These are phyloP conservation scores for Fomitopsis pulvina DNA, from an alignment of 768 basidiomycete species.

Conservation along the genomic window DNA sequence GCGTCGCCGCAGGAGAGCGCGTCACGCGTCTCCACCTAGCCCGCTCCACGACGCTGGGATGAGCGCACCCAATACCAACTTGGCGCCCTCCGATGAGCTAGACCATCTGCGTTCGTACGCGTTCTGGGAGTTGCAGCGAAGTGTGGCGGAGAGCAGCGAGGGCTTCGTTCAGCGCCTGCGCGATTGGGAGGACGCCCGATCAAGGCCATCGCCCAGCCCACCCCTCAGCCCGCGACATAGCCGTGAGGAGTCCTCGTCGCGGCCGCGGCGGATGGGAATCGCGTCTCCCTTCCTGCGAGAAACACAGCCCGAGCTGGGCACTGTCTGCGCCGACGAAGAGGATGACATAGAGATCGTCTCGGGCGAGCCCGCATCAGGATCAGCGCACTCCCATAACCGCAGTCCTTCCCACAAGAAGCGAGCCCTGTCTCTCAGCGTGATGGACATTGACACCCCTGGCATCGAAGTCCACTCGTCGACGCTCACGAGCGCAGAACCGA, in stretches of 20 bases:
- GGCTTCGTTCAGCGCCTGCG: conserved; percentile 68
- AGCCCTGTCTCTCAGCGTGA: conserved; percentile 38
- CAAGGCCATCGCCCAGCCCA: conserved; percentile 17
- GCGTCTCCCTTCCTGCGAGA: conserved; percentile 2
- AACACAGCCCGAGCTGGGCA: neutral
- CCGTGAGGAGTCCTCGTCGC: neutral
- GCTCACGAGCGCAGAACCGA: conserved; percentile 7
- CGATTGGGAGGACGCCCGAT: conserved; percentile 54
- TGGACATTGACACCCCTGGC: conserved; percentile 30
- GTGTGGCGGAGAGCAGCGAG: conserved; percentile 58
- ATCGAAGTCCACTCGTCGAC: conserved; percentile 7
- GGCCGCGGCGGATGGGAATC: neutral
- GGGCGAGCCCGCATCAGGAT: conserved; percentile 27
- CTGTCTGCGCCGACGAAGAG: conserved; percentile 25
- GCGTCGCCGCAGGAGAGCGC: conserved; percentile 7
- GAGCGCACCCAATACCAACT: neutral
- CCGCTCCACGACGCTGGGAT: neutral
- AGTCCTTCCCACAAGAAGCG: conserved; percentile 30
- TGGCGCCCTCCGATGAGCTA: conserved; percentile 24
- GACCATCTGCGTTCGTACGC: conserved; percentile 51
- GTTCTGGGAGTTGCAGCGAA: conserved; percentile 58
- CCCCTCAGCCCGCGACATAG: neutral
- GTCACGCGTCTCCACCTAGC: conserved; percentile 6
- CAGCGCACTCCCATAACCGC: conserved; percentile 3
- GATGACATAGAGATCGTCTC: conserved; percentile 54